A percentile compares a stretch with the other conserved stretches of the same genome.
Evolutionary conservation across 192 early-diverging fungal species (phyloP).

Genomic region (Gigaspora rosea): DNA sequence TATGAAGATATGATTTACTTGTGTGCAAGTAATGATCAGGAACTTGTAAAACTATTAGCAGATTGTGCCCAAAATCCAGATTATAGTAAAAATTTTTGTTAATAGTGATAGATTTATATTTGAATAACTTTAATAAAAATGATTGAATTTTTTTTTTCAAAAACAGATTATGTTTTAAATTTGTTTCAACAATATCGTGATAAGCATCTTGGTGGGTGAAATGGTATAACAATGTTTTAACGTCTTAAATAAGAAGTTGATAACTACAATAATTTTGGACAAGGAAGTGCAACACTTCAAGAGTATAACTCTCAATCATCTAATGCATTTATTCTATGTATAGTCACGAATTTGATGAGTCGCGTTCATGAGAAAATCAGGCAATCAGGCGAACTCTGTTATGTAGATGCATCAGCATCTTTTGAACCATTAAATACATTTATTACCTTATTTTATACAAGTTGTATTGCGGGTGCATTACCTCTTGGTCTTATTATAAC

Average conservation of each 20-base stretch:
- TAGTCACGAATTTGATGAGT: background rate
- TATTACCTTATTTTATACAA: constrained; percentile 1
- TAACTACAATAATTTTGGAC: background rate
- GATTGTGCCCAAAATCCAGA: background rate
- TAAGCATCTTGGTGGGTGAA: too few relatives aligned
- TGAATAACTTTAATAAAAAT: too few relatives aligned
- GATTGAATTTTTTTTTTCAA: too few relatives aligned
- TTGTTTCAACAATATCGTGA: too few relatives aligned
- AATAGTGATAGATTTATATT: background rate
- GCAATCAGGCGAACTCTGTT: background rate
- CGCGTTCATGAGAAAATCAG: background rate
- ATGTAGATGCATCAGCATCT: constrained; percentile 5
- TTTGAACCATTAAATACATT: background rate
- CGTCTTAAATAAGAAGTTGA: background rate
- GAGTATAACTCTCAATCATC: background rate
- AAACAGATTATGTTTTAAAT: too few relatives aligned
- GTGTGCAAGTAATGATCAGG: background rate
- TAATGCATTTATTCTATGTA: background rate
- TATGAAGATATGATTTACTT: background rate
- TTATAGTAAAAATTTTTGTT: background rate
- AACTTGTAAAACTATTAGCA: background rate
- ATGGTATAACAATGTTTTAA: too few relatives aligned
- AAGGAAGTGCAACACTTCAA: background rate
- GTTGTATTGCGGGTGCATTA: background rate
- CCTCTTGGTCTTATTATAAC: background rate